Evolutionary conservation across 2,329 filamentous ascomycete species (phyloP), one percentile per base, ranked within the genome.

Genomic region (Tetracladium maxilliforme): DNA sequence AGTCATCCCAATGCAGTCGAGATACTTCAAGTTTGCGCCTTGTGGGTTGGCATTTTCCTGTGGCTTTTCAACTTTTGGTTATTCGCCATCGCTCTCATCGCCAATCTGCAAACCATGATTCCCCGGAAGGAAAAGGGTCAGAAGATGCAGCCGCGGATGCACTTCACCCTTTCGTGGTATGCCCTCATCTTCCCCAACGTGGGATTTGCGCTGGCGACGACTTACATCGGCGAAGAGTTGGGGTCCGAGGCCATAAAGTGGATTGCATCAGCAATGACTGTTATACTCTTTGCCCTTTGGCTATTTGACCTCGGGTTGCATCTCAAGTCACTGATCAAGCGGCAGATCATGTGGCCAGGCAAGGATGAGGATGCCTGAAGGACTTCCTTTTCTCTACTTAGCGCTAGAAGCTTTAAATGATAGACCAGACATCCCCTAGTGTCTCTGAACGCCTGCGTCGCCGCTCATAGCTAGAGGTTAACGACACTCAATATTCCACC

Each of bases 1-100:
- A 19, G 27, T 37, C 14, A 42, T 70, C 22, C 29, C 36, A 40
- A 47, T 31, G 42, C 40, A 6, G 22, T 25, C 10, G 48, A 52
- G 22, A 26, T 50, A 9, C 43, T 51, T 8, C 38, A 44, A 17
- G 32, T 52, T 13, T 25, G 47, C 10, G 35, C 49, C 3, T 28
- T 68, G n/a, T 47, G 52, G 6, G 38, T 51, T 1, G 61, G 56
- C 3, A 54, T 79, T 6, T 66, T 66, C 35, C 51, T 83, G 7
- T 82, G 76, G 76, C 63, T 67, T 0, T 43, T 81, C 10, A 56
- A 58, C 8, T 48, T 66, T 29, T 68, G 61, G 61, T 66, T 68
- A 44, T 67, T 67, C 38, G 41, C 42, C 32, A 49, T 58, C n/a
- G 44, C 49, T 8, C 30, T 51, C 6, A 34, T 55, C 16, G 45